Evolutionary conservation across 2,329 filamentous ascomycete genomes (phyloP), one percentile per base, ranked within the genome.

Genomic region (Lecanicillium sp.): DNA sequence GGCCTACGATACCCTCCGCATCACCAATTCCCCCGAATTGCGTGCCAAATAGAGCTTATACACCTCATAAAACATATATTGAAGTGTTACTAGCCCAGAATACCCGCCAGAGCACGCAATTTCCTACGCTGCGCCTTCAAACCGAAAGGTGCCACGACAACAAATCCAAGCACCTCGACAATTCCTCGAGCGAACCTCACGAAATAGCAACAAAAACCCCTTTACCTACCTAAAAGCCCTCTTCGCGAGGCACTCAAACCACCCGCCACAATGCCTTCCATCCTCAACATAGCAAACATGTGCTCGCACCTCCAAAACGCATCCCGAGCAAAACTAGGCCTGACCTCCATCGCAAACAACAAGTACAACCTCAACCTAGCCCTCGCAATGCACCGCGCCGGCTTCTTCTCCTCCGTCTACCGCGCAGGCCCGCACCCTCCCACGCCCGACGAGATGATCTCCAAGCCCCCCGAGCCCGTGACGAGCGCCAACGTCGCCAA

Each of bases 291-390:
- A 47, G 73, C 78, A 52, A 70, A 90, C 68, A 78, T 89, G 64
- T 94, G 85, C 72, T 88, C 87, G 49, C 88, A 95, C 67, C 73
- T 95, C 41, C 85, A 92, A 61, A 95, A 95, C 69, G 85, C 85
- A 49, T 83, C 83, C 41, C 80, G 80, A 53, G 86, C 85, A n/a
- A 80, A 83, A 2, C 78, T 95, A 1, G 85, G 83, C 49, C 70
- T 94, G 36, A 95, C 89, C 22, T 94, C 86, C 7, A 74, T 95
- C 46, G 79, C 82, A 33, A 81, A 83, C 65, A 81, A 78, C 35
- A 89, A 89, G 49, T 78, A 88, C 57, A 88, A 92, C 68, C 78
- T 94, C 45, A 68, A 68, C 32, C 69, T 95, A 13, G 73, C 78
- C 37, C 73, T 92, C 15, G 83, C 84, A 28, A 73, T 95, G 32